Evolutionary conservation across 257 asterid genomes (phyloP).

Genomic region (Lycium barbarum): DNA sequence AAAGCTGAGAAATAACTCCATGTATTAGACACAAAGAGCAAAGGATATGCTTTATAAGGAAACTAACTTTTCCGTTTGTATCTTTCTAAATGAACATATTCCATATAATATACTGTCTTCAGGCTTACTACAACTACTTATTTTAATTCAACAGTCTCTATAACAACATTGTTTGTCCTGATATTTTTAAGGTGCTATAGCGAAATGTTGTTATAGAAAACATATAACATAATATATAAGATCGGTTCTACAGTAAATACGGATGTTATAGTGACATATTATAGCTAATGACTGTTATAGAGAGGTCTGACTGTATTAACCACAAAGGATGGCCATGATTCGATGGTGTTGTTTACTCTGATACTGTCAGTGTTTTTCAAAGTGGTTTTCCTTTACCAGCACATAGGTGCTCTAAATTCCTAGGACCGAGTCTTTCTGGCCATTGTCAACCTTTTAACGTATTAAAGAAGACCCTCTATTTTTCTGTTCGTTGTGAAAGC

Average conservation of each 20-base stretch:
- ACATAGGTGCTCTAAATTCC: background rate
- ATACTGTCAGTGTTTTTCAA: background rate
- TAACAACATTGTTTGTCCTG: too few relatives aligned
- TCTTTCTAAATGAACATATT: background rate
- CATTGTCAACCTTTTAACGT: background rate
- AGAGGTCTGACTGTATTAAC: too few relatives aligned
- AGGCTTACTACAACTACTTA: background rate
- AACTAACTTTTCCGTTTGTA: background rate
- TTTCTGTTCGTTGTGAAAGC: background rate
- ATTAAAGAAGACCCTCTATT: background rate
- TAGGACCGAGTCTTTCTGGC: background rate
- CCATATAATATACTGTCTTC: background rate
- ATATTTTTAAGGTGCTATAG: too few relatives aligned
- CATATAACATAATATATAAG: too few relatives aligned
- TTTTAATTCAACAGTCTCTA: background rate
- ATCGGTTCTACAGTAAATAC: too few relatives aligned
- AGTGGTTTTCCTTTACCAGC: background rate
- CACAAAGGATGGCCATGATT: background rate
- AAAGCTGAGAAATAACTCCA: constrained; percentile 46
- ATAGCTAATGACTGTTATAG: too few relatives aligned
- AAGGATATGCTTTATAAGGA: background rate
- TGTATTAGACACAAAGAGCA: background rate
- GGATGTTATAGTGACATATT: too few relatives aligned
- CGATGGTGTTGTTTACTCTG: background rate
- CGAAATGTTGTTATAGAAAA: too few relatives aligned